Evolutionary conservation across 805 yeast genomes (phyloP).

Genomic region (Yarrowia deformans): DNA sequence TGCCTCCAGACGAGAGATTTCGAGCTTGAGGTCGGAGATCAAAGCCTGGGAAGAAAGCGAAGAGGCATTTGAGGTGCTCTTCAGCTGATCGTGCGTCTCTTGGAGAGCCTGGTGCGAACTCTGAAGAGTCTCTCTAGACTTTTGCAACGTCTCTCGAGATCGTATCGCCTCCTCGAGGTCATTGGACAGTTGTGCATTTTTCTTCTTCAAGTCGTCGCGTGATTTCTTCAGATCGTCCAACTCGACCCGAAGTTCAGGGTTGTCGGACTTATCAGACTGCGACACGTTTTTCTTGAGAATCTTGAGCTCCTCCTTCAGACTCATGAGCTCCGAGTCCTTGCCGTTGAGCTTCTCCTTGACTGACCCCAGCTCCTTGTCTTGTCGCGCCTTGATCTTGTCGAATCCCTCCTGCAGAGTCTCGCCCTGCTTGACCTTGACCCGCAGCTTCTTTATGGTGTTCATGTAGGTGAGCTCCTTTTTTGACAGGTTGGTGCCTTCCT

Average conservation of each 20-base stretch:
- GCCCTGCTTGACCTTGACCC: conserved; percentile 56
- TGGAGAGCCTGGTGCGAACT: conserved; percentile 40
- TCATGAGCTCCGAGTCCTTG: conserved; percentile 45
- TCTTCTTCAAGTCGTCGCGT: conserved; percentile 47
- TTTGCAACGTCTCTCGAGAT: conserved; percentile 2
- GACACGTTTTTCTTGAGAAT: conserved; percentile 41
- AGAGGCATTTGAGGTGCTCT: conserved; percentile 31
- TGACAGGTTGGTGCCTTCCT: conserved; percentile 78
- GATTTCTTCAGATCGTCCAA: conserved; percentile 48
- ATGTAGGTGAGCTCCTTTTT: conserved; percentile 72
- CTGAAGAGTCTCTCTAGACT: conserved; percentile 5
- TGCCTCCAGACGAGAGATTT: conserved; percentile 62
- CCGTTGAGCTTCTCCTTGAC: conserved; percentile 48
- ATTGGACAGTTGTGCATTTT: conserved; percentile 30
- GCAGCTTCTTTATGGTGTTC: conserved; percentile 69
- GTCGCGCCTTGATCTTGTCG: conserved; percentile 47
- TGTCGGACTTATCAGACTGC: conserved; percentile 42
- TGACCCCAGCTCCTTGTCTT: conserved; percentile 54
- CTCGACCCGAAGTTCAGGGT: conserved; percentile 48
- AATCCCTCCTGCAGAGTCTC: conserved; percentile 48
- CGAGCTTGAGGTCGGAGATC: conserved; percentile 44
- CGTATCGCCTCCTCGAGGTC: conserved; percentile 43
- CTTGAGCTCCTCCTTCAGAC: conserved; percentile 43
- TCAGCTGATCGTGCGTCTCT: conserved; percentile 42
- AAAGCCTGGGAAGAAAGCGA: conserved; percentile 16